Evolutionary conservation across 805 yeast genomes (phyloP), one percentile per base, ranked within the genome.

Genomic region (Candida berthetii): DNA sequence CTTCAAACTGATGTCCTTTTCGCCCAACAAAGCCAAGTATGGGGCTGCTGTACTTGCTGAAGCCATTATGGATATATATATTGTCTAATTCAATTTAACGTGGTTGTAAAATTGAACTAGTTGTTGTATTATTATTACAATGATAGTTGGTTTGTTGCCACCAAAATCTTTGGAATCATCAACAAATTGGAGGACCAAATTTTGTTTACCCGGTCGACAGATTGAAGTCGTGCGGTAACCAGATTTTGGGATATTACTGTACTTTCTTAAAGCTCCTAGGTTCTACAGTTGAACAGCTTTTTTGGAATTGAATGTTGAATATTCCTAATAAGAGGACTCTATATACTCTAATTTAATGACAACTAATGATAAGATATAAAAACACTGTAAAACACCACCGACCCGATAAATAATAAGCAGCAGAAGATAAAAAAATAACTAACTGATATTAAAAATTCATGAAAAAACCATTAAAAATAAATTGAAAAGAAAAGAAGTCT

Each of bases 21-120:
- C 99, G 47, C 80, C 79, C 58, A 93, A 72, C 48, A 93, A 76
- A 32, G 98, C 96, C 64, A 93, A 73, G 53, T 85, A 85, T 35
- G 96, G 95, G 31, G 95, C 89, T 37, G 98, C 96, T 34, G 95
- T 78, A 22, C 89, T 84, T 50, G 79, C 68, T 38, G 87, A 77
- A 20, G 49, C 44, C 42, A 40, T 42, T 17, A 2, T 36, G 29
- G 8, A 27, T 4, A 22, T 8, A n/a, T n/a, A n/a, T n/a, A n/a
- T n/a, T n/a, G n/a, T n/a, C n/a, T n/a, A 9, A 22, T 22, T 22
- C 25, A 22, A 22, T 22, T 22, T 9, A 7, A 27, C 5, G 4
- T 27, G n/a, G n/a, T 27, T 27, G n/a, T 11, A 27, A 27, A 27
- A 13, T 13, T 11, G 29, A n/a, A n/a, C n/a, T n/a, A n/a, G n/a